A percentile compares a stretch with the other conserved stretches of the same genome.
Conservation (phyloP, 495 filamentous ascomycete species). For the Xylaria castorea region DNA sequence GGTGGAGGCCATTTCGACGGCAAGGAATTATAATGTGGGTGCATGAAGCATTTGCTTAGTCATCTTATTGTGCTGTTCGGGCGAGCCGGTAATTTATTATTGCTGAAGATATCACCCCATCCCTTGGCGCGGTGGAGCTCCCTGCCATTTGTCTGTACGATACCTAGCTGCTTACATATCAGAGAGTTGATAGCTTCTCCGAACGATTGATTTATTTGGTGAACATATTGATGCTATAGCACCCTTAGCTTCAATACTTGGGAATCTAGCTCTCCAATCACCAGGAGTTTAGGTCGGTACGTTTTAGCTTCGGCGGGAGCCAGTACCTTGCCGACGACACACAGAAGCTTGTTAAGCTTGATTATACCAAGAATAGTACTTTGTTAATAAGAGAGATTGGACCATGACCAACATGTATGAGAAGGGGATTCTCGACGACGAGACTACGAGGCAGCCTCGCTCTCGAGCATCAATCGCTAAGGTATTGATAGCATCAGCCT, state of each 20-base stretch:
- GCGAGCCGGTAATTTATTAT: too few species aligned
- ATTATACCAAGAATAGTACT: background rate
- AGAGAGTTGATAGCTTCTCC: background rate
- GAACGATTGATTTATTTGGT: background rate
- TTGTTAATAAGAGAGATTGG: background rate
- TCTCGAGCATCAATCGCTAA: slow-evolving; percentile 27
- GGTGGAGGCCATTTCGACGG: too few species aligned
- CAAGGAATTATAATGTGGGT: too few species aligned
- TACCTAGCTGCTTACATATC: slow-evolving; percentile 17
- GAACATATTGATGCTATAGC: background rate
- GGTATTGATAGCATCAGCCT: slow-evolving; percentile 26
- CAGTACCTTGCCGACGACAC: background rate
- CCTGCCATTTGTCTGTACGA: background rate
- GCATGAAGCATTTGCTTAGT: too few species aligned
- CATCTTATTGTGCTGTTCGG: too few species aligned
- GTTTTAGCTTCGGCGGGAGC: background rate
- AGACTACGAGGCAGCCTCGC: slow-evolving; percentile 20
- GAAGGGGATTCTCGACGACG: slow-evolving; percentile 17
- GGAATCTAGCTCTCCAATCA: background rate
- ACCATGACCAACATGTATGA: slow-evolving; percentile 18
- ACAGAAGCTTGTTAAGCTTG: background rate
- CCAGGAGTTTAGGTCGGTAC: background rate
- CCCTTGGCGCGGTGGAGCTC: slow-evolving; percentile 17
- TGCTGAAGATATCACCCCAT: too few species aligned
- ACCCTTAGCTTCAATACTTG: too few species aligned